Evolutionary conservation across 441 rosid species (phyloP).

Genomic region (Melastoma candidum): DNA sequence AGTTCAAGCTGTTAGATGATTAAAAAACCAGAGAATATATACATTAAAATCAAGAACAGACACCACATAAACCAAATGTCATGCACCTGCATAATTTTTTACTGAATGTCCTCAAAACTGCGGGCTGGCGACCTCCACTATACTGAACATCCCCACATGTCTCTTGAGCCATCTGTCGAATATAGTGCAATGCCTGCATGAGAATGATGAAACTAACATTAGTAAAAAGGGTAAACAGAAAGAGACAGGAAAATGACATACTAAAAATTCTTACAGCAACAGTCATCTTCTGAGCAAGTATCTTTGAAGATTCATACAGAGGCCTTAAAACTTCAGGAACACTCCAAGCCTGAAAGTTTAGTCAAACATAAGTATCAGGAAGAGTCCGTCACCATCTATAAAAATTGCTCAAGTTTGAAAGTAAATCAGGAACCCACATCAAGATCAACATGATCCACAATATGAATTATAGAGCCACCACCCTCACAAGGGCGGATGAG

Average conservation of each 20-base stretch:
- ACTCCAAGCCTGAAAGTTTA: constrained; percentile 14
- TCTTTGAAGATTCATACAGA: constrained; percentile 19
- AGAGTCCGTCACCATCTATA: neutral
- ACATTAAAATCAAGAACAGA: neutral
- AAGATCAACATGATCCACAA: constrained; percentile 59
- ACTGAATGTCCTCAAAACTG: constrained; percentile 19
- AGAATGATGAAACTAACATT: neutral
- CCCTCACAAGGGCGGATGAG: constrained; percentile 20
- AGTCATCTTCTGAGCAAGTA: constrained; percentile 19
- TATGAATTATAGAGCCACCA: constrained; percentile 19
- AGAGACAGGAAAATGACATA: neutral
- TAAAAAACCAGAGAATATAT: neutral
- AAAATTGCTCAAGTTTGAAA: neutral
- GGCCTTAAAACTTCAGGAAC: constrained; percentile 19
- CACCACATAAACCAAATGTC: neutral
- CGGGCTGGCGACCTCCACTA: constrained; percentile 18
- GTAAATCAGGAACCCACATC: constrained; percentile 47
- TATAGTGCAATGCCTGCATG: constrained; percentile 15
- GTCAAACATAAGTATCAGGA: neutral
- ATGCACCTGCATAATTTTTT: constrained; percentile 18
- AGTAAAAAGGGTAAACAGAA: neutral
- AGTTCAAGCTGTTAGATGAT: neutral
- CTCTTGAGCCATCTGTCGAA: constrained; percentile 18
- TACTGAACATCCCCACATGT: constrained; percentile 17
- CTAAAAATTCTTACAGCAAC: constrained; percentile 12